Base-by-base conservation (phyloP, 495 filamentous ascomycete genomes). In the Penicillium canariense region DNA sequence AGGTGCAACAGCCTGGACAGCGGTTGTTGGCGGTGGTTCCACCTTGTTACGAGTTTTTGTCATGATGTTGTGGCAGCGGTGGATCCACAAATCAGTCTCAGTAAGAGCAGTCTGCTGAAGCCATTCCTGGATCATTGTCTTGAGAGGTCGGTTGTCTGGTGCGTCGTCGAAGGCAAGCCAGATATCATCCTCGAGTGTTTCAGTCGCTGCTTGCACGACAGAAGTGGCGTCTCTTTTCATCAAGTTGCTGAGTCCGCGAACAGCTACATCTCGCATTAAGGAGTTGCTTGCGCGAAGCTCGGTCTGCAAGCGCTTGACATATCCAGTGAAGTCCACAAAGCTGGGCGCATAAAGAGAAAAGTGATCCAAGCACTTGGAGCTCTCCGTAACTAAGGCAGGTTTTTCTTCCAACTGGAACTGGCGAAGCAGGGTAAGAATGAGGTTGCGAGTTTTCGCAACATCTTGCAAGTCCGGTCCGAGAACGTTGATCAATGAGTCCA, bases 401-500 rank as follows among this genome's bases (percentile, higher is more conserved):
- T 89, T 85, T 11, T 86, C 80, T 65, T 99, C 95, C 17, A 83
- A 74, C 53, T 90, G 85, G 65, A 96, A 93, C 59, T 92, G 89
- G 2, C 82, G 79, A 20, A 96, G 85, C 1, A 97, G 81, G 0
- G 86, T 96, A 53, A 97, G 76, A 46, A 97, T 95, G 20, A 97
- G 76, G 63, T 96, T 91, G 43, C 94, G 81, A 5, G 89, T 87
- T 70, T 96, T 97, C n/a, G 81, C 82, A 57, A 92, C 86, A 56
- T 97, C 94, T 69, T 97, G 94, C 6, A 99, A 75, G 63, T 97
- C 95, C 0, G 94, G 94, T 0, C 94, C 94, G 7, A 99, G 81
- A 14, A 97, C 94, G 60, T 97, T 97, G 71, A 99, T 90, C 6
- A 96, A 75, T 26, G 92, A 91, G 66, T 99, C 93, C n/a, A 96